A percentile compares a stretch with the other conserved stretches of the same genome.
Conservation (phyloP, 129 eudicot species). For the Flaveria ramosissima region DNA sequence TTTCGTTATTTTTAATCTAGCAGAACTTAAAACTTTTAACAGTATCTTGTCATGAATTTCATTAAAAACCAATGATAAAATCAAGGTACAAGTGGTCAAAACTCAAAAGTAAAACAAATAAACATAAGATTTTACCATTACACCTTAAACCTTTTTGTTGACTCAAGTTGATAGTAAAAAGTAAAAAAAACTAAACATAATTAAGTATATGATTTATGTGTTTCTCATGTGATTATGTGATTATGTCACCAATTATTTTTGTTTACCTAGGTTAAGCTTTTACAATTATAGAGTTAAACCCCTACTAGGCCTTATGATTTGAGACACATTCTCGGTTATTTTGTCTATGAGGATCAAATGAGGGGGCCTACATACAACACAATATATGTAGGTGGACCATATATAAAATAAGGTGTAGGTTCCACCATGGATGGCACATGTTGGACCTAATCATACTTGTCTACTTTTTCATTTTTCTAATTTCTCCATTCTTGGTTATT, state of each 20-base stretch:
- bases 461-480: slow-evolving; percentile 32
- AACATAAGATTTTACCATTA: too few species aligned
- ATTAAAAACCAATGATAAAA: too few species aligned
- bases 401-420: slow-evolving; percentile 43
- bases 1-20: too few species aligned
- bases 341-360: slow-evolving; percentile 33
- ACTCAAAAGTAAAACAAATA: too few species aligned
- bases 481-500: slow-evolving; percentile 11
- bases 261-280: not conserved
- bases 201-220: too few species aligned
- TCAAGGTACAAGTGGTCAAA: too few species aligned
- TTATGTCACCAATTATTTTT: not conserved
- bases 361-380: slow-evolving; percentile 42
- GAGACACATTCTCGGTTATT: slow-evolving; percentile 18
- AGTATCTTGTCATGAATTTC: too few species aligned
- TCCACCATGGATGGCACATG: slow-evolving; percentile 52
- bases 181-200: too few species aligned
- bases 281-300: not conserved
- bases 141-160: too few species aligned
- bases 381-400: slow-evolving; percentile 57
- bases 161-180: too few species aligned
- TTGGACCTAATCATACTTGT: slow-evolving; percentile 61
- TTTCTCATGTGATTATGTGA: too few species aligned
- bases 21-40: too few species aligned
- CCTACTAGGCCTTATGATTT: slow-evolving; percentile 23